Evolutionary conservation across 768 basidiomycete species (phyloP).

Genomic region (Lentinula raphanica): DNA sequence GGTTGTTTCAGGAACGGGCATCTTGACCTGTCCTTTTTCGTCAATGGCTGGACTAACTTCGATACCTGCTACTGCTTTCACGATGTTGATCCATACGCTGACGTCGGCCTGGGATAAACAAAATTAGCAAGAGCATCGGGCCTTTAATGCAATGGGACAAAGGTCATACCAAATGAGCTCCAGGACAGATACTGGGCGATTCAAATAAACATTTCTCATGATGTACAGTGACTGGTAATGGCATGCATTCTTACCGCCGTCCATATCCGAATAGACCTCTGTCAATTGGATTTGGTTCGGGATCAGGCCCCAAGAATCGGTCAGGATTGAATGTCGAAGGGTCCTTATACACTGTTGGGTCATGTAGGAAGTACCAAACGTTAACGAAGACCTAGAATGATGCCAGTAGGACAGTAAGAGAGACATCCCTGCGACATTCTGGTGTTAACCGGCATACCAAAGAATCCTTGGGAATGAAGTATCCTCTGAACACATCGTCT

Average conservation of each 20-base stretch:
- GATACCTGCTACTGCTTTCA: conserved; percentile 16
- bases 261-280: conserved; percentile 26
- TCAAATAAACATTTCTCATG: not conserved
- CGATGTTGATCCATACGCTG: conserved; percentile 15
- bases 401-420: too few species aligned
- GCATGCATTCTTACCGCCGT: conserved; percentile 9
- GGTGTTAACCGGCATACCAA: not conserved
- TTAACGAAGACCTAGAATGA: conserved; percentile 12
- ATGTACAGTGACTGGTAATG: conserved; percentile 9
- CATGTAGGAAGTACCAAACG: conserved; percentile 16
- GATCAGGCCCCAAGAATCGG: conserved; percentile 19
- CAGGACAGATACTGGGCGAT: conserved; percentile 2
- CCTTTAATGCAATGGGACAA: not conserved
- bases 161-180: conserved; percentile 6
- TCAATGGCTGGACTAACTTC: conserved; percentile 17
- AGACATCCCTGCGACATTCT: too few species aligned
- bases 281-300: conserved; percentile 15
- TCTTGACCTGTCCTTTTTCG: conserved; percentile 14
- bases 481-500: conserved; percentile 5
- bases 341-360: conserved; percentile 24
- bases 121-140: not conserved
- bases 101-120: conserved; percentile 14
- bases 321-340: conserved; percentile 29
- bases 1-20: conserved; percentile 14
- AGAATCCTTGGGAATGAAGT: conserved; percentile 9